These are phyloP conservation scores for Saccharomyces paradoxus DNA, from an alignment of 805 yeast species.

Conservation along the genomic window DNA sequence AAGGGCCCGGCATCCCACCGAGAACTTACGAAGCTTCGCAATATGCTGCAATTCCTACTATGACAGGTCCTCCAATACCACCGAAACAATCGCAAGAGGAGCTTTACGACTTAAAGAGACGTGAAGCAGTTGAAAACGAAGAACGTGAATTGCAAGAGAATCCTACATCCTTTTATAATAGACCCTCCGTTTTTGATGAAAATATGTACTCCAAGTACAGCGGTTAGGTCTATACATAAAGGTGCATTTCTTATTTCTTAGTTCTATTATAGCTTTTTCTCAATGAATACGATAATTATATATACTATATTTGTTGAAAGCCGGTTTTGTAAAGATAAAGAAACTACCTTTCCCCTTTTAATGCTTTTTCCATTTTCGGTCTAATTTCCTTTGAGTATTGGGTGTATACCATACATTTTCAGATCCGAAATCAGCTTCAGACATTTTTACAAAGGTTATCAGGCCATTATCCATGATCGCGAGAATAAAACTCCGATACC, in stretches of 20 bases:
- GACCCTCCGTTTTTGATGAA: constrained; percentile 44
- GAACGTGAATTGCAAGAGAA: not conserved
- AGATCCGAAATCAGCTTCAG: constrained; percentile 42
- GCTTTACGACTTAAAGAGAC: constrained; percentile 5
- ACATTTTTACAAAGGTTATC: constrained; percentile 51
- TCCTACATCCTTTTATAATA: not conserved
- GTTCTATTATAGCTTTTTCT: not conserved
- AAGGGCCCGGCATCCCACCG: constrained; percentile 11
- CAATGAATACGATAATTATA: not conserved
- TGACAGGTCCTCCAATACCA: constrained; percentile 16
- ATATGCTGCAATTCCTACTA: not conserved
- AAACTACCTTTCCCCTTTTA: not conserved
- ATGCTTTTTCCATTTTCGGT: not conserved
- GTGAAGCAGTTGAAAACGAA: not conserved
- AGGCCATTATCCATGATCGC: constrained; percentile 74
- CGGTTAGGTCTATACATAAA: constrained; percentile 3
- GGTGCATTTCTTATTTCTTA: not conserved
- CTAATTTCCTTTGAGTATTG: not conserved
- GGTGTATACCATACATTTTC: constrained; percentile 31
- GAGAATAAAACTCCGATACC: constrained; percentile 44
- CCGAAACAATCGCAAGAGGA: constrained; percentile 15
- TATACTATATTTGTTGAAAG: not conserved
- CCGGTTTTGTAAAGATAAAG: not conserved
- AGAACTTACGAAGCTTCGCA: not conserved
- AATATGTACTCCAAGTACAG: constrained; percentile 36